Base-by-base conservation (phyloP, 345 rosid genomes). In the Pistacia vera region DNA sequence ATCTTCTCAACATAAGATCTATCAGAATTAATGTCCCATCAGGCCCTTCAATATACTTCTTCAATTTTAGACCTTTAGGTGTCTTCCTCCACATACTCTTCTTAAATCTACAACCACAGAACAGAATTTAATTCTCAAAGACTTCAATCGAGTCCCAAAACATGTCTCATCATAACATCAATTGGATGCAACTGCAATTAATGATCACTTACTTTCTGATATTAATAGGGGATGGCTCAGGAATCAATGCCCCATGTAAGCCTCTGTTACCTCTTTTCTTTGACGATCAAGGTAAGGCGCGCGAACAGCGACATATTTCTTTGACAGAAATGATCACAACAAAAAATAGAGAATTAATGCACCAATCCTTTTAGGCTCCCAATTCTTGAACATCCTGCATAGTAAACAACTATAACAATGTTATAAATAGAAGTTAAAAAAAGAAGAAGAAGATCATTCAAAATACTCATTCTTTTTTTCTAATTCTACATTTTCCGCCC, bases 201-300 rank as follows among this genome's bases (percentile, higher is more conserved):
- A 63, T 33, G 63, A 73, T 57, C 63, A 74, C 84, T 70, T 86
- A 89, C 99, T 84, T 93, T 81, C 85, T 86, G 70, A 95, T 66
- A 85, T 95, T 95, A 65, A 41, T 52, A 55, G 94, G 92, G 77
- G 99, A 87, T 35, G 98, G 98, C 74, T 95, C 99, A 5, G 99
- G 98, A 82, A 95, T 86, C 88, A 95, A 85, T 51, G 99, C 88
- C 83, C 99, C 98, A 95, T 93, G 82, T 86, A 95, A 83, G 96
- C 96, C 84, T 95, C 97, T 0, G 94, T 83, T 78, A 93, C 78
- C 77, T 90, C 93, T 78, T 78, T 90, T 83, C 81, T 88, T 79
- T 88, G 91, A 36, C 90, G 88, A 72, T 85, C 85, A 52, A 85
- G 75, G 70, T 72, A 77, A 1, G 97, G 94, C 80, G 93, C 92